phyloP scores from a whole-genome alignment of 73 alveolate genomes.

The Symbiodinium natans region DNA sequence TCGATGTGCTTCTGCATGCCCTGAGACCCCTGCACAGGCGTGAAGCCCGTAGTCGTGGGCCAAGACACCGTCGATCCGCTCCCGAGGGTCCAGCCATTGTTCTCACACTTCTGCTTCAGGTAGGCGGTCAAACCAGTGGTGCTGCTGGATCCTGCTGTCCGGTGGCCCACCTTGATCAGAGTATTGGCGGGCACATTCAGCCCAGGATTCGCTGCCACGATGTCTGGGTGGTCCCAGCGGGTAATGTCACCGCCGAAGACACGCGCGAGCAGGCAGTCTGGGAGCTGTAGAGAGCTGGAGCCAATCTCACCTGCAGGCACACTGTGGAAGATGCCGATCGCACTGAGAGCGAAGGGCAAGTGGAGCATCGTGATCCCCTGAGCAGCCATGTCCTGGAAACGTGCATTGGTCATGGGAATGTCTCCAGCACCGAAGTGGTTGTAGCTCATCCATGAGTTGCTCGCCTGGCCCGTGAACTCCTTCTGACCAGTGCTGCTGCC shows the following conservation, averaged over 20 bases:
- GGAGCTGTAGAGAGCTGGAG: conserved; percentile 14
- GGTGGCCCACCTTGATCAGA: conserved; percentile 65
- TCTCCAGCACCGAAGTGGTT: conserved; percentile 85
- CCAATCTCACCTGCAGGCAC: conserved; percentile 57
- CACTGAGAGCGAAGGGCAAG: conserved; percentile 76
- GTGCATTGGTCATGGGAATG: conserved; percentile 46
- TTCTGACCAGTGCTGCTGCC: conserved; percentile 89
- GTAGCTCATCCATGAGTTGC: conserved; percentile 30
- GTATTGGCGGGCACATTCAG: conserved; percentile 35
- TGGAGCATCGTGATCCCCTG: conserved; percentile 1
- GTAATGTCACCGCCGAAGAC: conserved; percentile 48
- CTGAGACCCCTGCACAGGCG: conserved; percentile 68
- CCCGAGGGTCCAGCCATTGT: conserved; percentile 35
- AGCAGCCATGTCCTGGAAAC: background rate
- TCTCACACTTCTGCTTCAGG: conserved; percentile 60
- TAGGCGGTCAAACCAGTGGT: conserved; percentile 63
- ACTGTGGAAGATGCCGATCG: conserved; percentile 82
- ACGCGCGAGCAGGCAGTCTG: conserved; percentile 64
- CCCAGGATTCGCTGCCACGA: conserved; percentile 49
- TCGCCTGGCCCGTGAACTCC: conserved; percentile 67
- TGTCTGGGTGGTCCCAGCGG: conserved; percentile 59
- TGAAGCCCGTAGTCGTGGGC: conserved; percentile 27
- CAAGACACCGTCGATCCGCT: conserved; percentile 44
- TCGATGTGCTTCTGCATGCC: conserved; percentile 65
- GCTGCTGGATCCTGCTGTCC: conserved; percentile 78